phyloP scores from a whole-genome alignment of 2,329 filamentous ascomycete genomes.

The Botrytis deweyae region DNA sequence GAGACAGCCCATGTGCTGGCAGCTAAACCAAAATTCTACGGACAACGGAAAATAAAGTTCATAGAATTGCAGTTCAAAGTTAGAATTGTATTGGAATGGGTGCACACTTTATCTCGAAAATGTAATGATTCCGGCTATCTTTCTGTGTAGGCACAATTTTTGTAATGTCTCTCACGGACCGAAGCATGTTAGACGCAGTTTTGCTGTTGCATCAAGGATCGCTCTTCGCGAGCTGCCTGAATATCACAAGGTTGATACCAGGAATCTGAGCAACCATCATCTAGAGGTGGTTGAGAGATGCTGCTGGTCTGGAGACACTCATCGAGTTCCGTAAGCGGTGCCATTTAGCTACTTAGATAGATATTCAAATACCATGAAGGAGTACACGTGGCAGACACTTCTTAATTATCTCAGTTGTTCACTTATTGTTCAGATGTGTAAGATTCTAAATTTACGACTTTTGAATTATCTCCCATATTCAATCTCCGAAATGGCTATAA shows the following conservation, averaged over 20 bases:
- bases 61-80: not conserved
- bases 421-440: too few species aligned
- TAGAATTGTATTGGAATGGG: not conserved
- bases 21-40: not conserved
- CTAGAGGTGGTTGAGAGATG: not conserved
- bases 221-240: not conserved
- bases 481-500: too few species aligned
- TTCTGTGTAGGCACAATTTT: not conserved
- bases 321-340: not conserved
- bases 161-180: not conserved
- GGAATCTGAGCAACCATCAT: not conserved
- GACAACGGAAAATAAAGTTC: not conserved
- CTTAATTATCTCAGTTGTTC: too few species aligned
- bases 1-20: not conserved
- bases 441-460: too few species aligned
- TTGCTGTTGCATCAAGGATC: not conserved
- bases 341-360: not conserved
- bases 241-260: not conserved
- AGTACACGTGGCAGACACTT: not conserved
- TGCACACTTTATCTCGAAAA: not conserved
- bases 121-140: not conserved
- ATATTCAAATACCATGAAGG: not conserved
- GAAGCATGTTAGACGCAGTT: not conserved
- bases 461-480: too few species aligned
- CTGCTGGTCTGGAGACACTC: not conserved